These are phyloP conservation scores for Lineolata rhizophorae DNA, from an alignment of 495 filamentous ascomycete species.

Conservation along the genomic window DNA sequence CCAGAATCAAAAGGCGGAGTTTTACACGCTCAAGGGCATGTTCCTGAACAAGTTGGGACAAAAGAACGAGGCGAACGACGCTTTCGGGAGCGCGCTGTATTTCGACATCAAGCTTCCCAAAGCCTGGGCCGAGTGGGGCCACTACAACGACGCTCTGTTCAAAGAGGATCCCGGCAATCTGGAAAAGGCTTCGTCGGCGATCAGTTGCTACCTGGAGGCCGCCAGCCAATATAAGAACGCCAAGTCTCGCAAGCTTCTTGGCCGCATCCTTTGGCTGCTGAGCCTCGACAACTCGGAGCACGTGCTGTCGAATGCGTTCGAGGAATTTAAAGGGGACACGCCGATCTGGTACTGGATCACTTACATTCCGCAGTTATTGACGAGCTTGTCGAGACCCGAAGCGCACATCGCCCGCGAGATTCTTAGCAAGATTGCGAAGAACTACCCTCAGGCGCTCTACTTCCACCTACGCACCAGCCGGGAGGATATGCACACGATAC, in stretches of 20 bases:
- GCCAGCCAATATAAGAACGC: constrained; percentile 89
- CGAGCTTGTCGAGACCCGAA: constrained; percentile 73
- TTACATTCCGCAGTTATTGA: constrained; percentile 88
- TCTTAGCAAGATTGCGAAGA: constrained; percentile 80
- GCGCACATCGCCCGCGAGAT: constrained; percentile 64
- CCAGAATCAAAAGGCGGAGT: constrained; percentile 87
- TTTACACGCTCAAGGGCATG: constrained; percentile 98
- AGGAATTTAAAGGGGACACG: constrained; percentile 85
- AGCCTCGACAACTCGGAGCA: constrained; percentile 80
- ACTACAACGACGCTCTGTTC: constrained; percentile 89
- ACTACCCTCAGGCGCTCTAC: constrained; percentile 81
- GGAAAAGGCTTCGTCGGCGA: constrained; percentile 62
- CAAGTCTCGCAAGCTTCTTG: constrained; percentile 89
- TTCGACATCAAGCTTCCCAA: constrained; percentile 90
- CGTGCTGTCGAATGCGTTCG: constrained; percentile 57
- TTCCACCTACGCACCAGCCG: constrained; percentile 80
- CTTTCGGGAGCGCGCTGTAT: constrained; percentile 83
- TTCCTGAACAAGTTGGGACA: constrained; percentile 85
- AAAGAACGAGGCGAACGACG: constrained; percentile 74
- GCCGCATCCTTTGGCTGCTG: constrained; percentile 85
- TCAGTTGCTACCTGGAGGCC: constrained; percentile 92
- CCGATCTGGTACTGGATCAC: constrained; percentile 99
- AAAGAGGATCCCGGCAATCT: constrained; percentile 68
- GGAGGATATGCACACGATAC: constrained; percentile 86
- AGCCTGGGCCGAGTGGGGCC: constrained; percentile 98